Conservation (phyloP, 1,284 basidiomycete genomes). For the Marasmius tenuissimus region DNA sequence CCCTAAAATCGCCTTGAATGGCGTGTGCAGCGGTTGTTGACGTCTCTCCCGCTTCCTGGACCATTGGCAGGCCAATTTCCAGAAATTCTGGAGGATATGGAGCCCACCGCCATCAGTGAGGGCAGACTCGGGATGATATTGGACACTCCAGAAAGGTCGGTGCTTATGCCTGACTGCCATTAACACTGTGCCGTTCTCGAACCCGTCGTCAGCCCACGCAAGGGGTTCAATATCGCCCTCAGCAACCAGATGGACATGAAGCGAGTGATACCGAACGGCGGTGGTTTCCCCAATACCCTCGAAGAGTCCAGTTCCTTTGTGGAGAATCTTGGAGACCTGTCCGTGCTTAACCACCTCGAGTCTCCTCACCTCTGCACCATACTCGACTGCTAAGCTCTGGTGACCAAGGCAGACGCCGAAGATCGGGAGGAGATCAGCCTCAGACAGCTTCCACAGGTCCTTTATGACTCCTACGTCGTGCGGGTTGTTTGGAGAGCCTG, state of each 20-base stretch:
- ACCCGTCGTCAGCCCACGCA: slow-evolving; percentile 67
- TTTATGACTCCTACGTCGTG: slow-evolving; percentile 67
- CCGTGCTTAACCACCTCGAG: slow-evolving; percentile 77
- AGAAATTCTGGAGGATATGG: slow-evolving; percentile 71
- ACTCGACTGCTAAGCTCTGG: slow-evolving; percentile 84
- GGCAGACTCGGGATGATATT: slow-evolving; percentile 92
- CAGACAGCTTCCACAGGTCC: slow-evolving; percentile 63
- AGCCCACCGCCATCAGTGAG: slow-evolving; percentile 64
- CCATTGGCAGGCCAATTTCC: slow-evolving; percentile 64
- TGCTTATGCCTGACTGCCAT: slow-evolving; percentile 70
- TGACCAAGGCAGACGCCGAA: slow-evolving; percentile 92
- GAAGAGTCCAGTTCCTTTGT: slow-evolving; percentile 62
- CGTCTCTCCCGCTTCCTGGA: slow-evolving; percentile 34
- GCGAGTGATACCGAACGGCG: slow-evolving; percentile 87
- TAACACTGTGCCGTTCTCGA: slow-evolving; percentile 63
- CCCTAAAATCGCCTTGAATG: slow-evolving; percentile 38
- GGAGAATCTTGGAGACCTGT: slow-evolving; percentile 69
- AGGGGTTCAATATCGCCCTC: slow-evolving; percentile 55
- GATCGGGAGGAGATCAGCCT: slow-evolving; percentile 60
- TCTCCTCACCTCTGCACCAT: slow-evolving; percentile 61
- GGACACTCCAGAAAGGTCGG: slow-evolving; percentile 89
- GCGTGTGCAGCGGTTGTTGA: slow-evolving; percentile 39
- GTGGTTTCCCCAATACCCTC: slow-evolving; percentile 56
- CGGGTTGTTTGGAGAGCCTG: slow-evolving; percentile 70
- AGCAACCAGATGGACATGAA: slow-evolving; percentile 52